Evolutionary conservation across 306 rosid genomes (phyloP).

Genomic region (Ormosia semicastrata): DNA sequence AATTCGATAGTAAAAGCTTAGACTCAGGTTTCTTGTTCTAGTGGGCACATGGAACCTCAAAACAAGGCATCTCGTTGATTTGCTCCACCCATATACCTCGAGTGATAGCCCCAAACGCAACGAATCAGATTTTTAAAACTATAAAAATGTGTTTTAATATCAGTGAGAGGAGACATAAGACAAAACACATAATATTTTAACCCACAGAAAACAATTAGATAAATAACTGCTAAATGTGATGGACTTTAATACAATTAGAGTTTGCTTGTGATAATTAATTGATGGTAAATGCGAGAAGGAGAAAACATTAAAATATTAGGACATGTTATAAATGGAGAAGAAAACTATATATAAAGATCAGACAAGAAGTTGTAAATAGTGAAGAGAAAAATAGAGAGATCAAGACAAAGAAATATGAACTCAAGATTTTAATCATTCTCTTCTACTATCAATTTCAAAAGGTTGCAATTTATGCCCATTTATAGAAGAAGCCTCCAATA

Average conservation of each 20-base stretch:
- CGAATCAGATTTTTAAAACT: conserved; percentile 10
- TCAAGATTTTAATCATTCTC: too few species aligned
- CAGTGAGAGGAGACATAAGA: not conserved
- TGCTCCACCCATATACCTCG: not conserved
- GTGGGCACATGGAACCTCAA: conserved; percentile 20
- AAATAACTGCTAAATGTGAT: conserved; percentile 1
- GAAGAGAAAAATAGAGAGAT: too few species aligned
- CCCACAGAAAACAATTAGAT: not conserved
- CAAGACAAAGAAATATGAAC: too few species aligned
- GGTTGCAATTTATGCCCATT: too few species aligned
- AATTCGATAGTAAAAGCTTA: conserved; percentile 12
- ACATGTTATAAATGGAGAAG: too few species aligned
- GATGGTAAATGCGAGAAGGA: conserved; percentile 15
- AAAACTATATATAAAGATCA: too few species aligned
- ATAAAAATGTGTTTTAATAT: not conserved
- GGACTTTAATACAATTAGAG: not conserved
- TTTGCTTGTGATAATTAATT: conserved; percentile 11
- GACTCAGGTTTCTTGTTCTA: conserved; percentile 18
- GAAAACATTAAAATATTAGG: conserved; percentile 19
- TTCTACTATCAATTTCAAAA: too few species aligned
- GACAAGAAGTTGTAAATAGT: too few species aligned
- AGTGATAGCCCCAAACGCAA: not conserved
- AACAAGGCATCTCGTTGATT: conserved; percentile 22
- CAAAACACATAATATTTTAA: not conserved
- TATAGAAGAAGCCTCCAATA: too few species aligned